Base-by-base conservation (phyloP, 1,284 basidiomycete species). In the Sparassis latifolia region DNA sequence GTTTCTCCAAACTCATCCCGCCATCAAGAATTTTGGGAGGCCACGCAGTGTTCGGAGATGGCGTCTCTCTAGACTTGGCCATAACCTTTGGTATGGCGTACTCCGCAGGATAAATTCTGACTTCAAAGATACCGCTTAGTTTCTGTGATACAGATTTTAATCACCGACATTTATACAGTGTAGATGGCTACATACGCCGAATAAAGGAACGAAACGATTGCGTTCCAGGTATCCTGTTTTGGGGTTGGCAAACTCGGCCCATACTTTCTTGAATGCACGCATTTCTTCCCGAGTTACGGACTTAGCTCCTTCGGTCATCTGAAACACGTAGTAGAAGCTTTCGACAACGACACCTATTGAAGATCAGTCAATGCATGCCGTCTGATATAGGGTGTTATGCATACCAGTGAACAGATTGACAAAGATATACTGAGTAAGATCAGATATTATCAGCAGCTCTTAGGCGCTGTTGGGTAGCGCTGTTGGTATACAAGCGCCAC, bases 281-380 rank as follows among this genome's bases (percentile, higher is more conserved):
- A 96, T 93, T 63, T 96, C 87, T 59, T 92, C 88, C 44, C 96
- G 80, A 28, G 86, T 89, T 42, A 98, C 84, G 0, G 87, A 84
- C 50, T 85, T 88, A 31, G 85, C 80, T n/a, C 87, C 86, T 27
- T 90, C 88, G 4, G 90, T 80, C 48, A 81, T 77, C 67, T 97
- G 93, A 69, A 95, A 96, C 6, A 98, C 92, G 67, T 96, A 97
- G 27, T 92, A 91, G 67, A 99, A 98, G 63, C 90, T 97, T 67
- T 98, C 89, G 60, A 98, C 94, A 51, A 98, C 90, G 55, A 95
- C 92, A 87, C 86, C 86, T 78, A 58, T 55, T 42, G 20, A 61
- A 51, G 51, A 7, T 7, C 5, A 4, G 29, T 55, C 20, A 57
- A 48, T 4, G 32, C 7, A 48, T 41, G 39, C 5, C 7, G 32